Evolutionary conservation across 2,329 filamentous ascomycete species (phyloP), one percentile per base, ranked within the genome.

Genomic region (Aspergillus piperis): DNA sequence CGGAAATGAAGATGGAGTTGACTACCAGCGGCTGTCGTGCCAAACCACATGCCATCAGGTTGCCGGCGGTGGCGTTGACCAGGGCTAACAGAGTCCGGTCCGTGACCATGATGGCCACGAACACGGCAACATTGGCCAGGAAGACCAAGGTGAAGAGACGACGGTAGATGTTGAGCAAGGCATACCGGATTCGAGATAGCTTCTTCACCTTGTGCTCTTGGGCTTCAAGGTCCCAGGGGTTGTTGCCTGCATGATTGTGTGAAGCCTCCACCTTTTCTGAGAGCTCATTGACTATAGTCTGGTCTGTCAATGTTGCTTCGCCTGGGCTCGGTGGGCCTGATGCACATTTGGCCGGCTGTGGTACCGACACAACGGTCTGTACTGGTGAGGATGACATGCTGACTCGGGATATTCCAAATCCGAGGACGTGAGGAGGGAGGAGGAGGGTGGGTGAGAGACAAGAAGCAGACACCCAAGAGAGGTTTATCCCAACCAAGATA

Each of bases 11-110:
- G 48, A 84, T 75, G 15, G 73, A 67, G 69, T 84, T 84, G 70
- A 84, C 79, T n/a, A 84, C 74, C 51, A 83, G 71, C 59, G 83
- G 82, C 67, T 84, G 82, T 58, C 82, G 80, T 54, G 82, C 78
- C 39, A 83, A 66, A 32, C 83, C 76, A 39, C 80, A 78, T 3
- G 75, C 77, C 3, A 80, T 70, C 56, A 84, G 63, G 64, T 84
- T 84, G 53, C 75, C 74, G 5, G 79, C 74, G 1, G 76, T 70
- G 19, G 79, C 79, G 57, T 80, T 80, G 39, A 78, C 76, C 50
- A 80, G 62, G 1, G 72, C 71, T 27, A 77, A 59, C 1, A 78
- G 68, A 38, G 70, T 74, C 52, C 72, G 73, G 44, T 77, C 69
- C 21, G 68, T 67, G 17, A 68, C 66, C 68, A 80, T 69, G 25